These are phyloP conservation scores for Coprinopsis strossmayeri DNA, from an alignment of 768 basidiomycete species.

Conservation along the genomic window DNA sequence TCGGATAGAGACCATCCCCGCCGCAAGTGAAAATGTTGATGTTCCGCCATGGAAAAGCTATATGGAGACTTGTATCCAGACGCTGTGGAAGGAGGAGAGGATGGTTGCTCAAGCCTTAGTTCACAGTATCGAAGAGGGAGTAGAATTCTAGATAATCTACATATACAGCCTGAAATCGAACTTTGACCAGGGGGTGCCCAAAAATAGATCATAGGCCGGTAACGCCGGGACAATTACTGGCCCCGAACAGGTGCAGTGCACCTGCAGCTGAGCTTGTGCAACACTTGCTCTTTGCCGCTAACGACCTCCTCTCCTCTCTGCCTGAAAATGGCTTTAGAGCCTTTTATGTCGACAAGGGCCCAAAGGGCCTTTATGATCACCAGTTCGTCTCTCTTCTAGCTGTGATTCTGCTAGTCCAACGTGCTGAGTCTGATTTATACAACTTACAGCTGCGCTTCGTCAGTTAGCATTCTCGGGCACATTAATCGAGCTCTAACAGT, in stretches of 20 bases:
- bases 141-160: constrained; percentile 32
- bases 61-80: constrained; percentile 24
- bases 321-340: constrained; percentile 59
- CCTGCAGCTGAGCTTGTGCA: too few species aligned
- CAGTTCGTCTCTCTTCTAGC: constrained; percentile 36
- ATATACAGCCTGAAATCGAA: too few species aligned
- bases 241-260: constrained; percentile 5
- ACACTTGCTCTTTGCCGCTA: too few species aligned
- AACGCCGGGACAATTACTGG: background rate
- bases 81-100: constrained; percentile 58
- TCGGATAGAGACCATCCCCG: background rate
- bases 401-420: constrained; percentile 5
- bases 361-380: constrained; percentile 68
- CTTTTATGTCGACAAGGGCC: constrained; percentile 64
- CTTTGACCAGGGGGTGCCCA: background rate
- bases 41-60: background rate
- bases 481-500: background rate
- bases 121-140: constrained; percentile 37
- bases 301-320: constrained; percentile 9
- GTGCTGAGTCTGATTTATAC: constrained; percentile 1
- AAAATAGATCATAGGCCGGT: background rate
- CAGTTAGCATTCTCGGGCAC: constrained; percentile 33
- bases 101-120: constrained; percentile 43
- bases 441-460: constrained; percentile 36
- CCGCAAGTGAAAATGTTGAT: constrained; percentile 15